Percentiles rank a stretch among this genome's conserved stretches.
Conservation (phyloP, 495 filamentous ascomycete species). For the Symbiotaphrina buchneri region DNA sequence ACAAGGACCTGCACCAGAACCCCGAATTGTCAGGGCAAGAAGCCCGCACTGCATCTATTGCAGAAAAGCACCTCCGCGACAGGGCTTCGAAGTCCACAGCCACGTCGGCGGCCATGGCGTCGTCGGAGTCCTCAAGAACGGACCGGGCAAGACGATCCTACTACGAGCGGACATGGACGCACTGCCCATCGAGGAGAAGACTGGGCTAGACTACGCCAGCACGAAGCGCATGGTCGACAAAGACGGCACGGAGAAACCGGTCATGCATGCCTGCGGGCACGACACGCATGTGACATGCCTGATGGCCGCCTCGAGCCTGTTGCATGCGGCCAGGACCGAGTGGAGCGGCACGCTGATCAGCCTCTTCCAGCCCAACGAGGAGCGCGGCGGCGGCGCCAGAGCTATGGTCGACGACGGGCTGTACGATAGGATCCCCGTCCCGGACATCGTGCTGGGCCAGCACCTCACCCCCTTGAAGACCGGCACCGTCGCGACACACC, state of each 20-base stretch:
- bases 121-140: slow-evolving; percentile 22
- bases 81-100: too few relatives aligned
- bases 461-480: slow-evolving; percentile 25
- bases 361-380: slow-evolving; percentile 30
- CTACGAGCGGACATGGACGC: slow-evolving; percentile 32
- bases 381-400: slow-evolving; percentile 24
- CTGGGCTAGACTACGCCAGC: slow-evolving; percentile 24
- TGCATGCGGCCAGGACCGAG: slow-evolving; percentile 10
- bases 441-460: slow-evolving; percentile 26
- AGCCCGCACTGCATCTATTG: slow-evolving; percentile 18
- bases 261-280: slow-evolving; percentile 34
- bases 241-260: slow-evolving; percentile 21
- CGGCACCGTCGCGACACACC: slow-evolving; percentile 17
- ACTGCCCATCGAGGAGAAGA: slow-evolving; percentile 26
- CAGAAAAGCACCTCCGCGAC: slow-evolving; percentile 18
- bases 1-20: slow-evolving; percentile 29
- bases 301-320: slow-evolving; percentile 21
- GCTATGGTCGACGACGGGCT: slow-evolving; percentile 31
- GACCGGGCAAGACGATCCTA: slow-evolving; percentile 22
- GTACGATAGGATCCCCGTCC: slow-evolving; percentile 22
- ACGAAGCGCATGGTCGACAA: slow-evolving; percentile 16
- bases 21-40: slow-evolving; percentile 35
- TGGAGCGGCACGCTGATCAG: slow-evolving; percentile 29
- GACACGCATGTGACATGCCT: slow-evolving; percentile 33
- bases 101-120: slow-evolving; percentile 27